Evolutionary conservation across 2,329 filamentous ascomycete genomes (phyloP).

Genomic region (Calonectria henricotiae): DNA sequence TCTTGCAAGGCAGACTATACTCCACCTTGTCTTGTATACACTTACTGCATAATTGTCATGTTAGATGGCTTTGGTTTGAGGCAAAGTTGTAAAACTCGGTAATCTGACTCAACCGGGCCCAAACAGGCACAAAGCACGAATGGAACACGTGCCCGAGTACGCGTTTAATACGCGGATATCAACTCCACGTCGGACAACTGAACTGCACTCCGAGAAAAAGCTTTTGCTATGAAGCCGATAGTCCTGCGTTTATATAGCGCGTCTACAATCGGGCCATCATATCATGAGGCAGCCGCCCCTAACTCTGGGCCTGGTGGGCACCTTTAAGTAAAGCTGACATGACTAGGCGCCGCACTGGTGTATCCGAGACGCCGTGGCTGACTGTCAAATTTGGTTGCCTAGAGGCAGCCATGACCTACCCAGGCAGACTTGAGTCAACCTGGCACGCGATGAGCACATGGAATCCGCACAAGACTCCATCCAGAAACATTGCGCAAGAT

Average conservation of each 20-base stretch:
- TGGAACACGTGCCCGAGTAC: background rate
- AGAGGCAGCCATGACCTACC: slow-evolving; percentile 8
- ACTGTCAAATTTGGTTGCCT: slow-evolving; percentile 33
- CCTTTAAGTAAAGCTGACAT: slow-evolving; percentile 12
- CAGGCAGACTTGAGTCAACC: background rate
- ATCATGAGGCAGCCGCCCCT: slow-evolving; percentile 13
- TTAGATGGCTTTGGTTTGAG: background rate
- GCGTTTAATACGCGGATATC: background rate
- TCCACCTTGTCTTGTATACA: too few relatives aligned
- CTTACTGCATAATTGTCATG: too few relatives aligned
- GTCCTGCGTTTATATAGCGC: too few relatives aligned
- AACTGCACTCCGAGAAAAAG: background rate
- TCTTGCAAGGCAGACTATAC: background rate
- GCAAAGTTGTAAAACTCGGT: background rate
- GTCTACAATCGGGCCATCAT: slow-evolving; percentile 23
- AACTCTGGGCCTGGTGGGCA: background rate
- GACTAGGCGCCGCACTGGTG: slow-evolving; percentile 8
- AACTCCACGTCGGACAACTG: background rate
- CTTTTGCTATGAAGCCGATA: background rate
- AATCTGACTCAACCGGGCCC: background rate
- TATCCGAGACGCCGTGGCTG: slow-evolving; percentile 16
- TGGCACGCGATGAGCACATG: background rate
- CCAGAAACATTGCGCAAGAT: background rate
- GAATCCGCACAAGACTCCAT: background rate
- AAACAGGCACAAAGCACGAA: background rate